These are phyloP conservation scores for Rhododendron henanense DNA, from an alignment of 148 eudicot species.

Conservation along the genomic window DNA sequence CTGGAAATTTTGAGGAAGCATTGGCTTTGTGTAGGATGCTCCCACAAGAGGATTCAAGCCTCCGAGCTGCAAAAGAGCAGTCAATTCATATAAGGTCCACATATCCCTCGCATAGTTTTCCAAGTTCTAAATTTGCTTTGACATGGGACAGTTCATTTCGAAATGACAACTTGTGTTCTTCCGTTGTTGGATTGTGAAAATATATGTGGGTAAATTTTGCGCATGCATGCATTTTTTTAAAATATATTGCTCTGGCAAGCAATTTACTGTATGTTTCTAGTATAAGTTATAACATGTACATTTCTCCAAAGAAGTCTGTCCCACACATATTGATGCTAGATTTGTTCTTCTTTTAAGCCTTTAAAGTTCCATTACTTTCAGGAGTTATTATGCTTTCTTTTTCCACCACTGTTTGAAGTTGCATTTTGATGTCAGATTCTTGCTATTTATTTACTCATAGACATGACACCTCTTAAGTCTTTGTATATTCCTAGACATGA, in stretches of 20 bases:
- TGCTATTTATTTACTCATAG: neutral
- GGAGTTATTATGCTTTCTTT: neutral
- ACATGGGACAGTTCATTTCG: neutral
- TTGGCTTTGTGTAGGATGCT: constrained; percentile 90
- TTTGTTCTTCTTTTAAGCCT: neutral
- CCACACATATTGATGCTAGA: neutral
- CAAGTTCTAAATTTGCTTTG: constrained; percentile 5
- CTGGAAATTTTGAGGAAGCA: constrained; percentile 97
- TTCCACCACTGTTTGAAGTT: neutral
- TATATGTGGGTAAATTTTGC: neutral
- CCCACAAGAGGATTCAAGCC: constrained; percentile 94
- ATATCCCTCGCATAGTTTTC: neutral
- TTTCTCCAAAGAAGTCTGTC: neutral
- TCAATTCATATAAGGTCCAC: constrained; percentile 87
- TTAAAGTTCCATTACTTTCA: neutral
- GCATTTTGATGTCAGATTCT: neutral
- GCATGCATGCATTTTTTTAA: neutral
- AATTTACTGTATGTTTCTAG: neutral
- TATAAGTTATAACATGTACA: neutral
- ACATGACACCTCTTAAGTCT: neutral
- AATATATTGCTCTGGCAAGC: neutral
- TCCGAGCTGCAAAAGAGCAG: constrained; percentile 95
- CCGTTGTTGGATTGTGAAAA: neutral
- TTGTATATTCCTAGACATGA: neutral
- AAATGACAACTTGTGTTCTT: neutral